Evolutionary conservation across 2,329 filamentous ascomycete genomes (phyloP).

Genomic region (Madurella fahalii): DNA sequence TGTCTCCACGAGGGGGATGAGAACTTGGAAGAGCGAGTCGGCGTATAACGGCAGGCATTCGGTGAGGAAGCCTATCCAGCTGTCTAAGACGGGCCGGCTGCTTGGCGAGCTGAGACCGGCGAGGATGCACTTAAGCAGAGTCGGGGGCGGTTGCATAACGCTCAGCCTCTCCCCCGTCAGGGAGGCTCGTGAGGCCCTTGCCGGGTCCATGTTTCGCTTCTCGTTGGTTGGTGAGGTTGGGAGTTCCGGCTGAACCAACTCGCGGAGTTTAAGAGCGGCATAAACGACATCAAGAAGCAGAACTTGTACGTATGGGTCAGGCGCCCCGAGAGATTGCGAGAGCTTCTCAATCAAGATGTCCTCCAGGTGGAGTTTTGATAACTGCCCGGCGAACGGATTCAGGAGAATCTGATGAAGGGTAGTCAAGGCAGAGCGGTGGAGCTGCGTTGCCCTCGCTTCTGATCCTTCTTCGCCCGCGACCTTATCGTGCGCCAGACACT

Average conservation of each 20-base stretch:
- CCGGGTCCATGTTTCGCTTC: conserved; percentile 44
- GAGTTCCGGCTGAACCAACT: conserved; percentile 37
- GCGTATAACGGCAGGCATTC: conserved; percentile 82
- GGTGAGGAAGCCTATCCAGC: conserved; percentile 82
- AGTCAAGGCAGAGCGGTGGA: conserved; percentile 67
- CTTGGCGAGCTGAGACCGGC: conserved; percentile 71
- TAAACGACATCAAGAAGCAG: conserved; percentile 75
- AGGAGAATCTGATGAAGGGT: conserved; percentile 67
- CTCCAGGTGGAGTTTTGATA: conserved; percentile 66
- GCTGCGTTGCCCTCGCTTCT: conserved; percentile 54
- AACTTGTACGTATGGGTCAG: conserved; percentile 70
- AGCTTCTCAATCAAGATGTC: conserved; percentile 66
- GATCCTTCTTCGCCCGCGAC: conserved; percentile 34
- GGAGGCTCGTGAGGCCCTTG: conserved; percentile 38
- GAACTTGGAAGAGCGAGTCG: conserved; percentile 79
- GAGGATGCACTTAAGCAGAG: conserved; percentile 79
- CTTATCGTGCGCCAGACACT: conserved; percentile 50
- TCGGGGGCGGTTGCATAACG: conserved; percentile 49
- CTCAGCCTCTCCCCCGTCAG: conserved; percentile 31
- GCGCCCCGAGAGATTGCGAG: conserved; percentile 52
- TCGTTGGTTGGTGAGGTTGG: conserved; percentile 45
- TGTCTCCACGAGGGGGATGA: conserved; percentile 87
- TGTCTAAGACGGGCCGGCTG: conserved; percentile 76
- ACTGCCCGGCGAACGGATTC: conserved; percentile 55
- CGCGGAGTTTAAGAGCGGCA: conserved; percentile 64